phyloP scores from a whole-genome alignment of 805 yeast species.

The Ogataea glucozyma region DNA sequence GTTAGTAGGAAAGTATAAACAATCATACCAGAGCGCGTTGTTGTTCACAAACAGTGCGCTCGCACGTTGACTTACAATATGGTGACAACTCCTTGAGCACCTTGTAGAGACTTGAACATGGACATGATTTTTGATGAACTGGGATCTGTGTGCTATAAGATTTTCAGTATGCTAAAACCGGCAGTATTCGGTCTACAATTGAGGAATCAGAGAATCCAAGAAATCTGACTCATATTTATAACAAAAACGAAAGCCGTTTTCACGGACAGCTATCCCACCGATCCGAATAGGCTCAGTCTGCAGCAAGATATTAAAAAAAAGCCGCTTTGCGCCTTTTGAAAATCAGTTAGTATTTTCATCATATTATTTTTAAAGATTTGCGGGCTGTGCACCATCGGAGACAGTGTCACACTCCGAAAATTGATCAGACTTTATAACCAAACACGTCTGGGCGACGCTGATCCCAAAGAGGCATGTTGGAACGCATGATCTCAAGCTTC shows the following conservation, averaged over 20 bases:
- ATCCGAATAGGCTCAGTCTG: conserved; percentile 5
- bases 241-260: background rate
- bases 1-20: conserved; percentile 16
- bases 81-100: conserved; percentile 47
- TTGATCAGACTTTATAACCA: conserved; percentile 38
- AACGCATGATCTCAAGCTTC: conserved; percentile 50
- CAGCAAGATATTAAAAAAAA: background rate
- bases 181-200: too few relatives aligned
- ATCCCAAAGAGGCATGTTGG: conserved; percentile 72
- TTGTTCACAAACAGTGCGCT: background rate
- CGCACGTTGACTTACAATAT: conserved; percentile 36
- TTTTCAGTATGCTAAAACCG: background rate
- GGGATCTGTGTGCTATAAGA: background rate
- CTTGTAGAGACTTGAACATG: conserved; percentile 48
- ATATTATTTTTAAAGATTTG: background rate
- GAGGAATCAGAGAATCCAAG: background rate
- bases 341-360: background rate
- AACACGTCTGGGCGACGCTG: conserved; percentile 70
- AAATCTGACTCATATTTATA: background rate
- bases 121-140: conserved; percentile 37
- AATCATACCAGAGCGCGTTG: background rate
- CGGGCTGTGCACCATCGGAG: background rate
- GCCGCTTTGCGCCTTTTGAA: conserved; percentile 3
- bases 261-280: conserved; percentile 2
- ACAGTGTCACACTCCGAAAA: background rate